Percentiles rank a stretch among this genome's conserved stretches.
Conservation (phyloP, 2,329 filamentous ascomycete species). For the Monilinia vaccinii-corymbosi region DNA sequence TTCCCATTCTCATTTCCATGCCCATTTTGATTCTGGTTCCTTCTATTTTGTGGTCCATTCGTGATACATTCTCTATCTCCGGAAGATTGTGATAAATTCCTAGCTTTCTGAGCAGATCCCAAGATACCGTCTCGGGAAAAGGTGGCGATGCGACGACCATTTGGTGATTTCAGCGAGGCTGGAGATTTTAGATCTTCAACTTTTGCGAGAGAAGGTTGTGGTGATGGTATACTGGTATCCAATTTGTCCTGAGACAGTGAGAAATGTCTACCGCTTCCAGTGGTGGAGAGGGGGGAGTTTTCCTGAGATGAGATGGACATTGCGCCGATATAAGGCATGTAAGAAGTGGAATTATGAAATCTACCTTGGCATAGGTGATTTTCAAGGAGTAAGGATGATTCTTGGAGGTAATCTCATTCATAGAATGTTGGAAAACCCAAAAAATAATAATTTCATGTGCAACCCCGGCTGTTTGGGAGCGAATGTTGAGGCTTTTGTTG, state of each 20-base stretch:
- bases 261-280: slow-evolving; percentile 21
- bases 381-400: not conserved
- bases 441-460: slow-evolving; percentile 3
- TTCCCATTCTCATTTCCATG: slow-evolving; percentile 8
- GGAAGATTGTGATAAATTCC: slow-evolving; percentile 47
- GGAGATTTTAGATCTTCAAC: slow-evolving; percentile 20
- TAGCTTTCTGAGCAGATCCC: slow-evolving; percentile 43
- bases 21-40: slow-evolving; percentile 10
- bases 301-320: slow-evolving; percentile 29
- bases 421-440: not conserved
- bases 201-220: slow-evolving; percentile 21
- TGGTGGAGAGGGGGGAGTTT: slow-evolving; percentile 24
- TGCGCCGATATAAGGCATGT: slow-evolving; percentile 13
- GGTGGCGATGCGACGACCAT: slow-evolving; percentile 36
- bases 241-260: slow-evolving; percentile 28
- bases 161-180: slow-evolving; percentile 42
- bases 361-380: not conserved
- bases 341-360: slow-evolving; percentile 16
- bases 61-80: slow-evolving; percentile 33
- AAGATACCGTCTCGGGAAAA: slow-evolving; percentile 48
- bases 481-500: slow-evolving; percentile 10
- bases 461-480: slow-evolving; percentile 5
- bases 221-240: slow-evolving; percentile 24
- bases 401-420: not conserved
- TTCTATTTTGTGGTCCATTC: slow-evolving; percentile 35